These are phyloP conservation scores for Yamadazyma dushanensis DNA, from an alignment of 1,139 yeast species.

Conservation along the genomic window DNA sequence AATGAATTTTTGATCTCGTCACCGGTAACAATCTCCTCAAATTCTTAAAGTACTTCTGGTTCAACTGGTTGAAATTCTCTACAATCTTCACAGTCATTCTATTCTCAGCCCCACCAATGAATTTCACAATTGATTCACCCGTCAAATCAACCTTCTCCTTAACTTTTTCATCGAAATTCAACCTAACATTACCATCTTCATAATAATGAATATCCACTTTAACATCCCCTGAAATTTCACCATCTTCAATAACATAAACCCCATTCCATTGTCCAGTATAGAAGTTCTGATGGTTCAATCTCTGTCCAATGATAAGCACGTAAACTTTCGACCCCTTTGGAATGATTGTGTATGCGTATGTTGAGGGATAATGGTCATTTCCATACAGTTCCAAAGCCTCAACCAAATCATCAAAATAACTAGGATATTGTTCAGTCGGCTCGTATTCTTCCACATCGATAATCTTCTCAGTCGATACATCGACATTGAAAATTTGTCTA, in stretches of 20 bases:
- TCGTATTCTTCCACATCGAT: conserved; percentile 51
- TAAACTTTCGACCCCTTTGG: conserved; percentile 32
- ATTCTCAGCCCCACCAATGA: conserved; percentile 62
- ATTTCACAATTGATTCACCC: conserved; percentile 42
- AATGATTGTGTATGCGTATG: conserved; percentile 45
- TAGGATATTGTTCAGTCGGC: conserved; percentile 26
- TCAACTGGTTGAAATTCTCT: conserved; percentile 66
- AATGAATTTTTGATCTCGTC: conserved; percentile 85
- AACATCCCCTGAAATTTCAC: conserved; percentile 52
- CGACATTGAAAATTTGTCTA: conserved; percentile 59
- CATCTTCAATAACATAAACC: conserved; percentile 49
- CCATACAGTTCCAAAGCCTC: conserved; percentile 40
- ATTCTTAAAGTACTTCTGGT: conserved; percentile 78
- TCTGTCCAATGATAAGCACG: conserved; percentile 68
- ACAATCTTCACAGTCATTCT: conserved; percentile 60
- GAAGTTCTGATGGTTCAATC: conserved; percentile 72
- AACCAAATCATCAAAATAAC: conserved; percentile 30
- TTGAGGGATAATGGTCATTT: conserved; percentile 53
- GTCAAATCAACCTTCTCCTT: conserved; percentile 18
- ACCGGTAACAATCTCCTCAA: conserved; percentile 90
- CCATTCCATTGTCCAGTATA: conserved; percentile 93
- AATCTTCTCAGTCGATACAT: conserved; percentile 47
- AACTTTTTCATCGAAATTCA: conserved; percentile 54
- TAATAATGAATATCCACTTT: conserved; percentile 82
- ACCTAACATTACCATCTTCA: conserved; percentile 93